Conservation (phyloP, 75 land plant species). For the Selaginella tamariscina region DNA sequence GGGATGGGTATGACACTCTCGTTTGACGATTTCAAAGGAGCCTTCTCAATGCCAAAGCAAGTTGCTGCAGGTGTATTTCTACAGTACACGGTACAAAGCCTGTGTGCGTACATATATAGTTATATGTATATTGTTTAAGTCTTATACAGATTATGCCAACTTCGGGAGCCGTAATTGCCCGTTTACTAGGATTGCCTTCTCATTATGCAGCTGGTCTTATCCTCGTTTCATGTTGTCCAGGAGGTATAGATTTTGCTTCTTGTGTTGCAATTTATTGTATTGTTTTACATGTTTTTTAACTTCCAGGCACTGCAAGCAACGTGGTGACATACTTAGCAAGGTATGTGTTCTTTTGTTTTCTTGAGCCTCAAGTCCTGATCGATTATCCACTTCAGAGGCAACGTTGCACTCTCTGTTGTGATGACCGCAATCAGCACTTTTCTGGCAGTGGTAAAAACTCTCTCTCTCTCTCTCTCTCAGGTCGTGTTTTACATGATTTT, state of each 20-base stretch:
- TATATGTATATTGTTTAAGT: neutral
- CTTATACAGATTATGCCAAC: slow-evolving; percentile 67
- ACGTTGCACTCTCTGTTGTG: slow-evolving; percentile 76
- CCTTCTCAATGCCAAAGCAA: slow-evolving; percentile 79
- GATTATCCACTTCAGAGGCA: slow-evolving; percentile 36
- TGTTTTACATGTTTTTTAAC: neutral
- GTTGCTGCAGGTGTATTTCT: slow-evolving; percentile 53
- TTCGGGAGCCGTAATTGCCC: slow-evolving; percentile 55
- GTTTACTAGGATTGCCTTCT: slow-evolving; percentile 52
- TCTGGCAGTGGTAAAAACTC: slow-evolving; percentile 63
- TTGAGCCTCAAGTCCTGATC: neutral
- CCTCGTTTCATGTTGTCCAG: slow-evolving; percentile 82
- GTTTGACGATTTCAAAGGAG: slow-evolving; percentile 61
- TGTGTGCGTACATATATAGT: neutral
- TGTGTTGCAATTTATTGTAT: too few relatives aligned
- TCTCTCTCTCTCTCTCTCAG: neutral
- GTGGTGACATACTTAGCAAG: neutral
- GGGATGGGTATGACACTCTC: slow-evolving; percentile 96
- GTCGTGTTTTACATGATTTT: neutral
- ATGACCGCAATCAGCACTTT: slow-evolving; percentile 93
- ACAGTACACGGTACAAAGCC: slow-evolving; percentile 55
- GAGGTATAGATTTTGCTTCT: slow-evolving; percentile 39
- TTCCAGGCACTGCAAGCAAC: neutral
- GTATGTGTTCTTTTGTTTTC: neutral
- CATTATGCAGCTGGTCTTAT: slow-evolving; percentile 87